A percentile compares a stretch with the other conserved stretches of the same genome.
phyloP scores from a whole-genome alignment of 495 filamentous ascomycete species.

The Geoglossum glabrum region DNA sequence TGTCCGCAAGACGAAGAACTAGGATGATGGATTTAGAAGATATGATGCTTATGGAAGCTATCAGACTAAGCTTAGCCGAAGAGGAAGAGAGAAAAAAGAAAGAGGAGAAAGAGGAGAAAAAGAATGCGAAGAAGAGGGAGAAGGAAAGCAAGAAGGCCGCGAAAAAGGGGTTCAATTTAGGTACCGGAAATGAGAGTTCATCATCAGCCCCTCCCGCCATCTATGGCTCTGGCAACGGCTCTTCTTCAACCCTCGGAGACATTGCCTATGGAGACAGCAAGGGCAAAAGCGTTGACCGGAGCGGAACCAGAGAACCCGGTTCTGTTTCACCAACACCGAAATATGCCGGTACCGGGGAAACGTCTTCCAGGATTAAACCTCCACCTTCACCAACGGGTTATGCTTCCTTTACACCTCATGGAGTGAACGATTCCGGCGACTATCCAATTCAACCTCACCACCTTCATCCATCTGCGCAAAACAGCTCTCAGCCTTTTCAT shows the following conservation, averaged over 20 bases:
- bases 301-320: neutral
- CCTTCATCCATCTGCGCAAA: neutral
- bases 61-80: conserved; percentile 65
- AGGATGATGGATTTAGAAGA: conserved; percentile 81
- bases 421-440: neutral
- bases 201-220: neutral
- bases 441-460: neutral
- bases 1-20: conserved; percentile 32
- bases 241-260: conserved; percentile 21
- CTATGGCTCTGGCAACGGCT: neutral
- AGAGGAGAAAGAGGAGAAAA: conserved; percentile 64
- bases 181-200: conserved; percentile 25
- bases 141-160: conserved; percentile 24
- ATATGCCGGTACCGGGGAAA: neutral
- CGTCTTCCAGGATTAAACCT: neutral
- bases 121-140: conserved; percentile 40
- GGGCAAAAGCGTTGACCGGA: conserved; percentile 64
- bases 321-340: neutral
- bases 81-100: conserved; percentile 80
- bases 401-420: neutral
- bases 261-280: conserved; percentile 32
- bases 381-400: neutral
- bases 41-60: conserved; percentile 97
- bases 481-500: conserved; percentile 15
- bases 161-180: conserved; percentile 21